These are phyloP conservation scores for Pyrenophora tritici-repentis DNA, from an alignment of 2,329 filamentous ascomycete species.

Conservation along the genomic window DNA sequence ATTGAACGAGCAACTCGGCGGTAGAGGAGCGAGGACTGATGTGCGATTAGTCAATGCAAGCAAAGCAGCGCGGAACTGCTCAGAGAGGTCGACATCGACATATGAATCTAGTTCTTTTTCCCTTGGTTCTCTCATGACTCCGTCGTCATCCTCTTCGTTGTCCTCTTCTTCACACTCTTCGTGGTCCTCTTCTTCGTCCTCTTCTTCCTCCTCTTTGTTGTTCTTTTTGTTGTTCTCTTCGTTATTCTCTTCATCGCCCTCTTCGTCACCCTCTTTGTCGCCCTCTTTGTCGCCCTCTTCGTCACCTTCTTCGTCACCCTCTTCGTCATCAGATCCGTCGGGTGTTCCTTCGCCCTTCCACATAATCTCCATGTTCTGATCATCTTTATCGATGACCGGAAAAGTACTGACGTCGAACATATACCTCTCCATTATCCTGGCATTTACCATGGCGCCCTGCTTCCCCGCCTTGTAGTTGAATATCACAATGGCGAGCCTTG, in stretches of 20 bases:
- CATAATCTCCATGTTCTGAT: conserved; percentile 59
- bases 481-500: conserved; percentile 62
- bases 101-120: conserved; percentile 24
- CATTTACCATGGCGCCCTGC: conserved; percentile 24
- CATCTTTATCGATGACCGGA: conserved; percentile 53
- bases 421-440: conserved; percentile 63
- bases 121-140: conserved; percentile 11
- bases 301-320: too few relatives aligned
- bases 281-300: too few relatives aligned
- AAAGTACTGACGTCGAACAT: conserved; percentile 64
- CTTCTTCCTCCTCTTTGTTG: too few relatives aligned
- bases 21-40: conserved; percentile 62
- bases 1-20: conserved; percentile 72
- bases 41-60: conserved; percentile 65
- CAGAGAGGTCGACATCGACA: conserved; percentile 64
- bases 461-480: conserved; percentile 48
- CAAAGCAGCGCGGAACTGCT: conserved; percentile 72
- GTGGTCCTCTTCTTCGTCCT: too few relatives aligned
- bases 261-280: too few relatives aligned
- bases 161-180: too few relatives aligned
- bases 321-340: conserved; percentile 10
- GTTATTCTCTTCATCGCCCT: too few relatives aligned
- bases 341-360: conserved; percentile 26
- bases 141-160: conserved; percentile 14
- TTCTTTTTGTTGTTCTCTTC: too few relatives aligned